Evolutionary conservation across 2,329 filamentous ascomycete genomes (phyloP).

Genomic region (Trichophyton schoenleinii): DNA sequence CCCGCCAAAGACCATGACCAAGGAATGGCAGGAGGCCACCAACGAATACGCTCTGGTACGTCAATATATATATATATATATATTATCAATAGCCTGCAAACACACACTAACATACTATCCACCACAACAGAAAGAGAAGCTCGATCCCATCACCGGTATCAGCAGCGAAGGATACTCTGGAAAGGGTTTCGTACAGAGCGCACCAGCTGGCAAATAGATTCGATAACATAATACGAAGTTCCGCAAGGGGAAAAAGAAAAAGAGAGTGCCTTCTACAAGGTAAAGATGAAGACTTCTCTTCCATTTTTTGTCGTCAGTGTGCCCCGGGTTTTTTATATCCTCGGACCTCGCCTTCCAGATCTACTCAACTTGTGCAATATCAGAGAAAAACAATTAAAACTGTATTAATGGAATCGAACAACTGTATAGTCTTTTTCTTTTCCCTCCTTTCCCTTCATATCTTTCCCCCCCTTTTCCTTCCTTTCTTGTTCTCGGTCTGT

Average conservation of each 20-base stretch:
- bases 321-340: not conserved
- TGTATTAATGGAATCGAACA: conserved; percentile 8
- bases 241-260: not conserved
- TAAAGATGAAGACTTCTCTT: not conserved
- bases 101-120: not conserved
- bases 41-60: conserved; percentile 87
- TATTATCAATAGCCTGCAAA: conserved; percentile 12
- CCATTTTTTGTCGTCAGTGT: not conserved
- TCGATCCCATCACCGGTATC: conserved; percentile 78
- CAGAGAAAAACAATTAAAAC: conserved; percentile 5
- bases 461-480: not conserved
- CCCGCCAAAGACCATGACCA: conserved; percentile 75
- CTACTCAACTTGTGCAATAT: conserved; percentile 8
- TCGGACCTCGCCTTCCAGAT: not conserved
- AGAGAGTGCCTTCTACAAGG: not conserved
- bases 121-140: conserved; percentile 55
- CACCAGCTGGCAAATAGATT: conserved; percentile 20
- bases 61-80: conserved; percentile 5
- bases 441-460: not conserved
- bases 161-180: conserved; percentile 66
- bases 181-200: conserved; percentile 62
- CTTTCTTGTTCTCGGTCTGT: not conserved
- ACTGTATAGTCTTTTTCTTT: conserved; percentile 3
- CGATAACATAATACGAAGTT: conserved; percentile 1
- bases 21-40: conserved; percentile 89